Conservation (phyloP, 2,329 filamentous ascomycete genomes). For the Colletotrichum sidae region DNA sequence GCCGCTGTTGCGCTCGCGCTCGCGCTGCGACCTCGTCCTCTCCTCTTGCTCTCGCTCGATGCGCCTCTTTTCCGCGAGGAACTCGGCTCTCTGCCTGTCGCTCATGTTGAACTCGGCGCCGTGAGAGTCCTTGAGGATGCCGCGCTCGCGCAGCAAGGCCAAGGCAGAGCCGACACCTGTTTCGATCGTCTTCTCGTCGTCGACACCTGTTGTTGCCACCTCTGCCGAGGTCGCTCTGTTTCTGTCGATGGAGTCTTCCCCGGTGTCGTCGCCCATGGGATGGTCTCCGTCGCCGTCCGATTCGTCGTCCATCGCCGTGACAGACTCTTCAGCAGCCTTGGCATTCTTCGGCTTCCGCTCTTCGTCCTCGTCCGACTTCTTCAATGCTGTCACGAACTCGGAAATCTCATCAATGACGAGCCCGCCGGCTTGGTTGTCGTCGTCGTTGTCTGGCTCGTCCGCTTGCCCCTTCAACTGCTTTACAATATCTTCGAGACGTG, state of each 20-base stretch:
- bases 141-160: slow-evolving; percentile 85
- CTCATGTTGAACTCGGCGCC: slow-evolving; percentile 73
- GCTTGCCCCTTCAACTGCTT: slow-evolving; percentile 79
- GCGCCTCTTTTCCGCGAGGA: slow-evolving; percentile 80
- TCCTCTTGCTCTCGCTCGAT: slow-evolving; percentile 82
- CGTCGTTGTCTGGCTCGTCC: slow-evolving; percentile 62
- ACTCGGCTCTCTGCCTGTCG: slow-evolving; percentile 78
- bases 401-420: slow-evolving; percentile 96
- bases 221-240: slow-evolving; percentile 56
- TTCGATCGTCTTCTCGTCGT: slow-evolving; percentile 85
- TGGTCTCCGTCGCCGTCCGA: slow-evolving; percentile 51
- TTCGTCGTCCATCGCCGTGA: slow-evolving; percentile 59
- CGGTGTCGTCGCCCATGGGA: slow-evolving; percentile 43
- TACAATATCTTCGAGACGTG: slow-evolving; percentile 87
- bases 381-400: slow-evolving; percentile 90
- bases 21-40: slow-evolving; percentile 82
- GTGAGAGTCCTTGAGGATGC: slow-evolving; percentile 76
- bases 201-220: slow-evolving; percentile 77
- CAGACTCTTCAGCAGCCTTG: slow-evolving; percentile 50
- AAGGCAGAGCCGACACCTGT: slow-evolving; percentile 86
- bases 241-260: slow-evolving; percentile 48
- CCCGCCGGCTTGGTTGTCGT: slow-evolving; percentile 59
- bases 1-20: slow-evolving; percentile 86
- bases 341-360: slow-evolving; percentile 64
- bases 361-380: slow-evolving; percentile 71